A percentile compares a stretch with the other conserved stretches of the same genome.
Evolutionary conservation across 495 filamentous ascomycete species (phyloP).

Genomic region (Oidiodendron maius): DNA sequence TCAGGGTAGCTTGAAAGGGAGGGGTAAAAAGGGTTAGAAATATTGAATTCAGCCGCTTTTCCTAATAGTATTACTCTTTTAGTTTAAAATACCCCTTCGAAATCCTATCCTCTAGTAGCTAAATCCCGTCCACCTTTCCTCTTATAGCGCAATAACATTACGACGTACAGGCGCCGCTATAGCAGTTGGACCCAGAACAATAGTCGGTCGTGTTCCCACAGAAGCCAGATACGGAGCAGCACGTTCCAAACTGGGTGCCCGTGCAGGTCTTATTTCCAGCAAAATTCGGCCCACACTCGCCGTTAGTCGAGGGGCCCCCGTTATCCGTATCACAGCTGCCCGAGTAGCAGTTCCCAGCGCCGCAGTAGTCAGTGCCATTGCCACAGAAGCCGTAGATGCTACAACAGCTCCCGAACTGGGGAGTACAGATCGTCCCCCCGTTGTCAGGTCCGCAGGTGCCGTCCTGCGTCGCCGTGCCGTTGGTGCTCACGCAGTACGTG

Average conservation of each 20-base stretch:
- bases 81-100: too few relatives aligned
- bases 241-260: slow-evolving; percentile 16
- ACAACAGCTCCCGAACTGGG: background rate
- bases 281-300: slow-evolving; percentile 7
- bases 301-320: slow-evolving; percentile 5
- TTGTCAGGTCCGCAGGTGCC: slow-evolving; percentile 8
- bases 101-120: too few relatives aligned
- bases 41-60: too few relatives aligned
- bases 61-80: too few relatives aligned
- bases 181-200: slow-evolving; percentile 37
- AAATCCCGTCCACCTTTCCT: too few relatives aligned
- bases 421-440: background rate
- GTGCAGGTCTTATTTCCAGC: slow-evolving; percentile 9
- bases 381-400: slow-evolving; percentile 8
- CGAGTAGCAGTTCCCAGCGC: slow-evolving; percentile 13
- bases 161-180: slow-evolving; percentile 6
- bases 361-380: slow-evolving; percentile 9
- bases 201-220: slow-evolving; percentile 41
- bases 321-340: slow-evolving; percentile 12
- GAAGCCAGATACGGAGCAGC: slow-evolving; percentile 41
- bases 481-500: slow-evolving; percentile 10
- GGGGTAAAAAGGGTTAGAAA: too few relatives aligned
- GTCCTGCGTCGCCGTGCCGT: slow-evolving; percentile 3
- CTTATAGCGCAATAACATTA: too few relatives aligned
- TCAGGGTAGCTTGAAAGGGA: too few relatives aligned